Evolutionary conservation across 495 filamentous ascomycete genomes (phyloP), one percentile per base, ranked within the genome.

Genomic region (Penicillium roqueforti): DNA sequence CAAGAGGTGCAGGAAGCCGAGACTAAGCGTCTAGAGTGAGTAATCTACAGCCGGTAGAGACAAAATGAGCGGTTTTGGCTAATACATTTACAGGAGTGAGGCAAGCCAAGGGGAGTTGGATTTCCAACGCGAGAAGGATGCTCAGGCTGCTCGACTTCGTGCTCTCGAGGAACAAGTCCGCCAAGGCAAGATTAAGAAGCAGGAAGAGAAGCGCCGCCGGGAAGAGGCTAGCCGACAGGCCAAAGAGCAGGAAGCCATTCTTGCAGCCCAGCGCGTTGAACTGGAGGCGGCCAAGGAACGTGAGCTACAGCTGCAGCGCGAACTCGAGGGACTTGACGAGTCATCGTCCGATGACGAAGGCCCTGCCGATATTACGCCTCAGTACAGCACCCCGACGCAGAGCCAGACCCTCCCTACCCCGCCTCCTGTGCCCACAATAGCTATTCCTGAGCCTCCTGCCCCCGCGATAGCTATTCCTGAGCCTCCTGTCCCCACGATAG

Each of bases 111-210:
- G 91, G 61, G 89, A 96, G 64, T 82, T 85, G 13, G 92, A 92
- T 49, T 79, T 96, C 29, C 82, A 77, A 25, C 82, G 75, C 55
- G 91, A 96, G 69, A 87, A 87, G 43, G 84, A 91, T 56, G 92
- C 86, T 40, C 83, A 91, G 42, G 84, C 87, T 61, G 89, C 87
- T 39, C 87, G 90, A 40, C 81, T 96, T 19, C 86, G 83, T 60
- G 92, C 91, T 22, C 79, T 99, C 25, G 91, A 99, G 64, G 89
- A 97, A 65, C 91, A 95, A 67, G 91, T 97, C 41, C 86, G 86
- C 57, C 88, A 91, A 68, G 92, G 92, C 50, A 97, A 97, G 72
- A 73, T 97, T n/a, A 95, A 92, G 79, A 96, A 93, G 67, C 86
- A 92, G 60, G 95, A 97, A 68, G 95, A 96, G 74, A 96, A 92